Conservation (phyloP, 768 basidiomycete species). For the Amanita rubescens region DNA sequence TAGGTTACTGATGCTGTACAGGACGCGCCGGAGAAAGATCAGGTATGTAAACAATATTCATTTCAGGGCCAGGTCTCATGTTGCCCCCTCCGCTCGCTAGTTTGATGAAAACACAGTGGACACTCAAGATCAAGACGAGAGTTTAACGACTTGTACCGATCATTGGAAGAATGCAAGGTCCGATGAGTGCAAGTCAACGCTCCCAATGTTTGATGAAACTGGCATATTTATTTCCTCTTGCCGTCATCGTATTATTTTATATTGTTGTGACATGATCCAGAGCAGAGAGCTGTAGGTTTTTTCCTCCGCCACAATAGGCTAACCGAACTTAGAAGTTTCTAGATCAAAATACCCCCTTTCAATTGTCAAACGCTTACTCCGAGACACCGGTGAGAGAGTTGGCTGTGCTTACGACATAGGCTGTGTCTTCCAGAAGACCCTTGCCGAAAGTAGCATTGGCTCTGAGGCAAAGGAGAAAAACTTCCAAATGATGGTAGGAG, state of each 20-base stretch:
- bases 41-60: not conserved
- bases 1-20: not conserved
- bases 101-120: not conserved
- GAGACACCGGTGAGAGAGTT: not conserved
- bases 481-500: conserved; percentile 6
- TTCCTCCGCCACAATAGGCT: not conserved
- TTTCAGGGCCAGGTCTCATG: not conserved
- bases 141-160: not conserved
- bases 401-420: conserved; percentile 1
- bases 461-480: not conserved
- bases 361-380: not conserved
- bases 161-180: conserved; percentile 9
- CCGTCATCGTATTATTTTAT: too few relatives aligned
- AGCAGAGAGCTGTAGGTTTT: not conserved
- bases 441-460: not conserved
- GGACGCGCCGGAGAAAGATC: too few relatives aligned
- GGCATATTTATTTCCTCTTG: too few relatives aligned
- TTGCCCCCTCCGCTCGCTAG: not conserved
- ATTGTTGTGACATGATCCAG: too few relatives aligned
- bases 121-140: not conserved
- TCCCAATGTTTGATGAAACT: too few relatives aligned
- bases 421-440: not conserved
- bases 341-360: not conserved
- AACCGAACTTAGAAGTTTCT: not conserved
- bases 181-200: too few relatives aligned